Base-by-base conservation (phyloP, 768 basidiomycete genomes). In the Amylocystis lapponica region DNA sequence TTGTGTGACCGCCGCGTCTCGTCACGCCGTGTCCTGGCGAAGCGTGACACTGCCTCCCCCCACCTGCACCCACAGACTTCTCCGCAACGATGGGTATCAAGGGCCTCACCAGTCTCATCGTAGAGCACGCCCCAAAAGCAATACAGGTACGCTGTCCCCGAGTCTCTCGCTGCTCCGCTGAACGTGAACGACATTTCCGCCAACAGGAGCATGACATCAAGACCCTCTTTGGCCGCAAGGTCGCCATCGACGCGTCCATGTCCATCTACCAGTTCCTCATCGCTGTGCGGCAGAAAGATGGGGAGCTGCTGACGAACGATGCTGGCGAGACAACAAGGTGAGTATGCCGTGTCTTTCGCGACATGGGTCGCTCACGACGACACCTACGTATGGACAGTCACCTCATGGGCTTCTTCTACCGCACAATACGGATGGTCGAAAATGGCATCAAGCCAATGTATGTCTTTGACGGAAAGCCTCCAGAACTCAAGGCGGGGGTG, bases 361-460 rank as follows among this genome's bases (percentile, higher is more conserved):
- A 13, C 4, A 3, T 10, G 20, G 12, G 11, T 8, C 27, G 32
- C 29, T 34, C 11, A 29, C 16, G 19, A 41, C 2, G 11, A 4
- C 10, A 19, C 23, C 5, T 43, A 33, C 26, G 6, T 20, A n/a
- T 16, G n/a, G n/a, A n/a, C 43, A 78, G 92, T 67, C 95, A 99
- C 66, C 71, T 99, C 10, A 97, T 98, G 93, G 96, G 96, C 0
- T 86, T 98, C 64, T 99, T 99, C 69, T 97, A 97, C 58, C 78
- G 94, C 29, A 99, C 96, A 0, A 89, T 99, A 46, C 78, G 96
- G 19, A 98, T 99, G 62, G 94, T 94, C 14, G 96, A 99, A 66
- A 95, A 98, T 52, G 96, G 96, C 3, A 92, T 99, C 60, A 99
- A 99, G 58, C 94, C 95, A 0, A 86, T 86, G 26, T 98, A 98